Evolutionary conservation across 192 early-diverging fungal species (phyloP), one percentile per base, ranked within the genome.

Genomic region (Cetraspora pellucida): DNA sequence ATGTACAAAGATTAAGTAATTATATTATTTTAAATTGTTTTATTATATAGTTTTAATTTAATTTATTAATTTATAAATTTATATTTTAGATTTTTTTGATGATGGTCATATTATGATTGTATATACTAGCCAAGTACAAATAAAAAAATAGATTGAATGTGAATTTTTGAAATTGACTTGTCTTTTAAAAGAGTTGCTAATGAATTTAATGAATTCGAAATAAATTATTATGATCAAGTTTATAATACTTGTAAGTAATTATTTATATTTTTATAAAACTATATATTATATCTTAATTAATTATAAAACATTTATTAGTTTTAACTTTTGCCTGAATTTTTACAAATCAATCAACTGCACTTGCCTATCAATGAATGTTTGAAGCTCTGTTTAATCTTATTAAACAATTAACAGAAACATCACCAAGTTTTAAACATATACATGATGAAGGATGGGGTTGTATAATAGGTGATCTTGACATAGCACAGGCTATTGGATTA

Each of bases 131-230:
- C 31, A 37, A 37, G 5, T 37, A 37, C 31, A 37, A 37, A 5
- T 37, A 37, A 37, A 37, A 3, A 37, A 37, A 37, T 37, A 5
- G 31, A 5, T 37, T 37, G 1, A 37, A 37, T 37, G 31, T 37
- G 5, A 37, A 37, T 37, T 37, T 37, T 37, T 37, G 1, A 5
- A 37, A 37, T 37, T 37, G 31, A 37, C 31, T 5, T 37, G 31
- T 37, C 16, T 27, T 63, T 63, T 30, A 63, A 63, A 37, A 10
- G 25, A 10, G 31, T 63, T 37, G 16, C 31, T 4, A 27, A 27
- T 17, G 16, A 63, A 63, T 6, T 63, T 11, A 63, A 63, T 63
- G 16, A 63, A 37, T 63, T 63, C 28, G 31, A 63, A 27, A 63
- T 63, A 10, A 63, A 37, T 63, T 63, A 63, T 19, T 57, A 57